Percentiles rank a stretch among this genome's conserved stretches.
These are phyloP conservation scores for Staphylotrichum longicolle DNA, from an alignment of 495 filamentous ascomycete species.

Conservation along the genomic window DNA sequence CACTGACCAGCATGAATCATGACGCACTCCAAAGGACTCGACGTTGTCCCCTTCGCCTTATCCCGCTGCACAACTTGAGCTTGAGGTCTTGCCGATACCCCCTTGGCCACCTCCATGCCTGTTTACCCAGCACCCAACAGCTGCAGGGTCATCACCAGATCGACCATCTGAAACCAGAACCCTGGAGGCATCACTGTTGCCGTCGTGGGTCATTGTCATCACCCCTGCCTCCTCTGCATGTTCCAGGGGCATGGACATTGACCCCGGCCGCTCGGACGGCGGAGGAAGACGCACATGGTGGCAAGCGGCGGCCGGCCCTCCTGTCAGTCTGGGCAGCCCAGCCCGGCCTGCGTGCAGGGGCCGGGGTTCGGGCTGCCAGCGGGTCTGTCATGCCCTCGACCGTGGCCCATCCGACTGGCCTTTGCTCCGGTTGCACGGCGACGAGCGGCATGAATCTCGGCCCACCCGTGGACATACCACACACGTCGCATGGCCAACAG, in stretches of 20 bases:
- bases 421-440: constrained; percentile 1
- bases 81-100: not conserved
- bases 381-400: not conserved
- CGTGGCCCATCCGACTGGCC: constrained; percentile 14
- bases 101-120: not conserved
- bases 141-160: constrained; percentile 18
- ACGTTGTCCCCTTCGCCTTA: no score
- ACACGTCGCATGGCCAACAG: not conserved
- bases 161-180: constrained; percentile 23
- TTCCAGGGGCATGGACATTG: constrained; percentile 14
- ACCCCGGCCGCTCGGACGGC: constrained; percentile 15
- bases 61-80: not conserved
- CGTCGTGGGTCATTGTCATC: constrained; percentile 9
- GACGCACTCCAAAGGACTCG: no score
- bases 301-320: constrained; percentile 6
- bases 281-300: not conserved
- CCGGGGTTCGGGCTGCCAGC: no score
- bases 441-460: constrained; percentile 7
- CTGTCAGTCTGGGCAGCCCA: not conserved
- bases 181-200: constrained; percentile 10
- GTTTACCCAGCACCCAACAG: constrained; percentile 8
- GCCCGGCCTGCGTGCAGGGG: constrained; percentile 1
- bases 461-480: not conserved
- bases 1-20: no score
- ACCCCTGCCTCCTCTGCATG: constrained; percentile 16